Conservation (phyloP, 2,329 filamentous ascomycete species). For the Fusarium redolens region DNA sequence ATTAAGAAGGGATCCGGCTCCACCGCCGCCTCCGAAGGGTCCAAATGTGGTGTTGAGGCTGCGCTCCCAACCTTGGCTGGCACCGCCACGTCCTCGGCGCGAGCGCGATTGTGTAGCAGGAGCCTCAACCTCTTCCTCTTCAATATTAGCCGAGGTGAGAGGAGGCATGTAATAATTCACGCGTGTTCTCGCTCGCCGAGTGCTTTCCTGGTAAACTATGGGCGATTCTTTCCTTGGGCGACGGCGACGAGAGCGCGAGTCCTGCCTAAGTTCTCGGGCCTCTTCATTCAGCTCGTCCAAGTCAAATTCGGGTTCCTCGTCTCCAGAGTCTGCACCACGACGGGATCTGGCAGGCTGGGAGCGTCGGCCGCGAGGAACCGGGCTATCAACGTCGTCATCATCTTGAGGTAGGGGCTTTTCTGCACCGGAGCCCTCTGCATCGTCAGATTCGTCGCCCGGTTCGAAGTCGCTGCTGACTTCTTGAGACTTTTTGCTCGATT, state of each 20-base stretch:
- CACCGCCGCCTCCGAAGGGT: constrained; percentile 89
- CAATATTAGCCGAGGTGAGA: constrained; percentile 69
- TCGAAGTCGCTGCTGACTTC: constrained; percentile 72
- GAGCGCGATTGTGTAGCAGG: constrained; percentile 76
- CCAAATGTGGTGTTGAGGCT: constrained; percentile 90
- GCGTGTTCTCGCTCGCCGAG: constrained; percentile 64
- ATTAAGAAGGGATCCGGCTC: constrained; percentile 75
- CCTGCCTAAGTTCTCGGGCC: constrained; percentile 69
- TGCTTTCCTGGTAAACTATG: constrained; percentile 69
- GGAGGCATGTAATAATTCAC: constrained; percentile 91
- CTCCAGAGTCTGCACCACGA: constrained; percentile 63
- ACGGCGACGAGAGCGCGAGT: constrained; percentile 64
- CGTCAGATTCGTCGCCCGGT: constrained; percentile 68
- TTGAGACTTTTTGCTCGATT: constrained; percentile 59
- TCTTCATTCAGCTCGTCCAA: constrained; percentile 74
- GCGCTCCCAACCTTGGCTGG: constrained; percentile 75
- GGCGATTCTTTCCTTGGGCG: constrained; percentile 63
- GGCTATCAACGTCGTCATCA: constrained; percentile 60
- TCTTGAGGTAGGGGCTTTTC: constrained; percentile 52
- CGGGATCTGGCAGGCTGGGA: constrained; percentile 61
- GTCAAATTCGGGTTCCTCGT: constrained; percentile 69
- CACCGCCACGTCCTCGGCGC: constrained; percentile 71
- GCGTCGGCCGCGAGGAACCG: constrained; percentile 62
- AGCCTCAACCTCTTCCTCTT: constrained; percentile 78
- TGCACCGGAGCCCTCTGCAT: constrained; percentile 60